These are phyloP conservation scores for Sugiyamaella neomexicana DNA, from an alignment of 1,139 yeast species.

Conservation along the genomic window DNA sequence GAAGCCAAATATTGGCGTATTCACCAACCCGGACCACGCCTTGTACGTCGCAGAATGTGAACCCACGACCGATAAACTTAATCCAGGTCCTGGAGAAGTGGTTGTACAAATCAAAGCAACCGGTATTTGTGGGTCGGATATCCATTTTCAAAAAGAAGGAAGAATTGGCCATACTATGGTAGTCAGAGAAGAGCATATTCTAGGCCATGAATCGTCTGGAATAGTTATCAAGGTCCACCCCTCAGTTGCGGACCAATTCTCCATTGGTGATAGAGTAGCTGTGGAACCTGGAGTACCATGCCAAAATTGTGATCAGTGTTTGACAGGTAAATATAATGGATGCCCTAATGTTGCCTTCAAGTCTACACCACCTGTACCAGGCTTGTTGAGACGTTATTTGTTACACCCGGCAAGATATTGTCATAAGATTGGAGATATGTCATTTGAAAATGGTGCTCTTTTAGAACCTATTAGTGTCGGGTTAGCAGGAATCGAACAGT, in stretches of 20 bases:
- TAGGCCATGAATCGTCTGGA: constrained; percentile 80
- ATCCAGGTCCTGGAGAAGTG: constrained; percentile 45
- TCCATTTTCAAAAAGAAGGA: constrained; percentile 81
- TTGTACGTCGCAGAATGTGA: constrained; percentile 40
- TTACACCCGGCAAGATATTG: constrained; percentile 79
- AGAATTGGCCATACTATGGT: constrained; percentile 63
- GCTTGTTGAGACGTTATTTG: constrained; percentile 69
- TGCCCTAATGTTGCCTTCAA: constrained; percentile 86
- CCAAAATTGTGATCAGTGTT: constrained; percentile 69
- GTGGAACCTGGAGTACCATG: constrained; percentile 87
- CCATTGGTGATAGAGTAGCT: constrained; percentile 51
- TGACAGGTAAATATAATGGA: constrained; percentile 72
- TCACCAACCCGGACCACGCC: constrained; percentile 43
- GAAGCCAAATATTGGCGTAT: constrained; percentile 40
- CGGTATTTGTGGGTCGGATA: constrained; percentile 89
- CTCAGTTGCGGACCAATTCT: constrained; percentile 49
- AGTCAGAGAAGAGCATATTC: constrained; percentile 40
- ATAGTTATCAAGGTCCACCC: constrained; percentile 65
- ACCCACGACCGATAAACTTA: constrained; percentile 39
- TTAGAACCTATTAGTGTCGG: constrained; percentile 89
- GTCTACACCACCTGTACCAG: constrained; percentile 77
- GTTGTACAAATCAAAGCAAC: constrained; percentile 57
- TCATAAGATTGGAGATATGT: constrained; percentile 74
- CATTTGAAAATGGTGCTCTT: constrained; percentile 83
- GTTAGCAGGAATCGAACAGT: constrained; percentile 75